Evolutionary conservation across 139 green algal species (phyloP).

Genomic region (Deuterostichococcus epilithicus): DNA sequence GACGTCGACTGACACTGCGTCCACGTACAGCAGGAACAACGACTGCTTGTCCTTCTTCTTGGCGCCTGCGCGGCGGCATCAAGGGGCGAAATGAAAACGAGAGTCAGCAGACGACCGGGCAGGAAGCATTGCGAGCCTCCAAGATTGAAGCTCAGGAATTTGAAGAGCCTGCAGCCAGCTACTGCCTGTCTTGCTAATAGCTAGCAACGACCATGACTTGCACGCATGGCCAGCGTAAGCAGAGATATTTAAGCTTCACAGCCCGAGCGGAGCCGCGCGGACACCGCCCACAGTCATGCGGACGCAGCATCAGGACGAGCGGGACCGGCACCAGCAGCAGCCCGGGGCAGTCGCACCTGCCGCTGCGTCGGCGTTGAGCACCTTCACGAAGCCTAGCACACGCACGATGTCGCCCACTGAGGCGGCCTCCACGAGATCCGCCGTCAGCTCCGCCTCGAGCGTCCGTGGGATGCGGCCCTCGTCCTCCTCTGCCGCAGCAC

Average conservation of each 20-base stretch:
- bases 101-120: too few species aligned
- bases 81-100: neutral
- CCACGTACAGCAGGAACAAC: slow-evolving; percentile 89
- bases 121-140: too few species aligned
- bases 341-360: neutral
- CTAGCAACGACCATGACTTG: too few species aligned
- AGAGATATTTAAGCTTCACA: too few species aligned
- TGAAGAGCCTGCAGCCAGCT: too few species aligned
- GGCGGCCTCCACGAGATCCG: slow-evolving; percentile 74
- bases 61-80: slow-evolving; percentile 25
- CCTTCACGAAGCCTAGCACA: slow-evolving; percentile 76
- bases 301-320: too few species aligned
- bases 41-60: slow-evolving; percentile 44
- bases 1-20: slow-evolving; percentile 75
- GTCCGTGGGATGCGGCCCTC: slow-evolving; percentile 49
- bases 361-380: slow-evolving; percentile 28
- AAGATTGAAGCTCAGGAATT: too few species aligned
- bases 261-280: too few species aligned
- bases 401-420: slow-evolving; percentile 75
- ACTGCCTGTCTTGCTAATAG: too few species aligned
- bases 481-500: slow-evolving; percentile 26
- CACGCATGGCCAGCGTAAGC: too few species aligned
- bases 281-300: too few species aligned
- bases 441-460: slow-evolving; percentile 80
- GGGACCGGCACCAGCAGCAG: too few species aligned